Conservation (phyloP, 345 rosid genomes). For the Microthlaspi erraticum region DNA sequence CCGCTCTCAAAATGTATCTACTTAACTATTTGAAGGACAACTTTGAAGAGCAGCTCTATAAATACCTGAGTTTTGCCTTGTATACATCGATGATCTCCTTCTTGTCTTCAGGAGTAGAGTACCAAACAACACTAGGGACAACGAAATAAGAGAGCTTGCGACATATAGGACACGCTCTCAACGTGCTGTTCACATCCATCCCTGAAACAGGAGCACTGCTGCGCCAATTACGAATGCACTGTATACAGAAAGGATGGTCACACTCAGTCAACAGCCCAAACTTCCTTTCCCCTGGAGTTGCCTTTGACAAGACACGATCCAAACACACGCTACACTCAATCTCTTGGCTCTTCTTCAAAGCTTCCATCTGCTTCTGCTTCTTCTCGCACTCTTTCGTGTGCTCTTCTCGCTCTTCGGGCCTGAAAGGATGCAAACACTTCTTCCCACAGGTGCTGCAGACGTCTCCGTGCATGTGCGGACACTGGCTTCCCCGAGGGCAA, state of each 20-base stretch:
- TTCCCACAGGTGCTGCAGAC: constrained; percentile 81
- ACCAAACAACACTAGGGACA: constrained; percentile 95
- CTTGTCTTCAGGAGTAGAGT: constrained; percentile 77
- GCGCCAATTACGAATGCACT: constrained; percentile 91
- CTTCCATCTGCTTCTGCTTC: constrained; percentile 76
- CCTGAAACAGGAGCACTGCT: constrained; percentile 83
- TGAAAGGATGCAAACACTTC: constrained; percentile 88
- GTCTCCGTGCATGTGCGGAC: constrained; percentile 92
- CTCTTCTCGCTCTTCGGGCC: constrained; percentile 78
- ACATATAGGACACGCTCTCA: constrained; percentile 93
- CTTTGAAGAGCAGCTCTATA: background rate
- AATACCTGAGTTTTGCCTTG: constrained; percentile 91
- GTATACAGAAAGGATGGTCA: constrained; percentile 88
- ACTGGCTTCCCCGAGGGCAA: constrained; percentile 79
- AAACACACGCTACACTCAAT: constrained; percentile 85
- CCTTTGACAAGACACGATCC: constrained; percentile 76
- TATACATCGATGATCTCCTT: constrained; percentile 76
- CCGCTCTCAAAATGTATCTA: background rate
- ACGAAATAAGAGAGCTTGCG: constrained; percentile 95
- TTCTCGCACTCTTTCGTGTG: constrained; percentile 73
- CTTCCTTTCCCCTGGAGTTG: constrained; percentile 79
- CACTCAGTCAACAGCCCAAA: constrained; percentile 85
- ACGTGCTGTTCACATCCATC: constrained; percentile 79
- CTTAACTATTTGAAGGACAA: no score
- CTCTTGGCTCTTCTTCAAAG: constrained; percentile 73